These are phyloP conservation scores for Neoscytalidium dimidiatum DNA, from an alignment of 2,329 filamentous ascomycete species.

Conservation along the genomic window DNA sequence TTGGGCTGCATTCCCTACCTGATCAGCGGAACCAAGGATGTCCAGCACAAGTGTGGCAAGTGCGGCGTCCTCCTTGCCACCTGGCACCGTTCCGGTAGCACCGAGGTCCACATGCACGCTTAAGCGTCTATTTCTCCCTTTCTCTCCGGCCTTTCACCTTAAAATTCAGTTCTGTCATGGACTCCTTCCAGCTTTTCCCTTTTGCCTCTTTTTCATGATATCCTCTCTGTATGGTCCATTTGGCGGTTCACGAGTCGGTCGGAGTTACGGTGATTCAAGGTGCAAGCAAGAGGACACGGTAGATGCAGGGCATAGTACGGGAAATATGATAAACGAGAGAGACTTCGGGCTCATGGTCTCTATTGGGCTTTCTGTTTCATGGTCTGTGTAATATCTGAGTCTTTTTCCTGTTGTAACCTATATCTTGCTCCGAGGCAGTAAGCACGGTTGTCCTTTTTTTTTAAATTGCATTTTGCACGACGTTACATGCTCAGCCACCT, in stretches of 20 bases:
- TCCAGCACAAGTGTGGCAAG: slow-evolving; percentile 50
- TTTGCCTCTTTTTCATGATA: not conserved
- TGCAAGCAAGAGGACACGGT: not conserved
- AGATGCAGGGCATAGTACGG: not conserved
- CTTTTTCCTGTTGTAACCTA: no score
- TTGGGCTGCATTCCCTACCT: slow-evolving; percentile 53
- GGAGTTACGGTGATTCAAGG: not conserved
- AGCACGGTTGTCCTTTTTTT: no score
- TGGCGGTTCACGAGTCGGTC: not conserved
- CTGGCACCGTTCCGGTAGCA: slow-evolving; percentile 52
- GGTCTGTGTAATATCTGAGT: no score
- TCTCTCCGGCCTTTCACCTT: not conserved
- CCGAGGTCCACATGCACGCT: slow-evolving; percentile 46
- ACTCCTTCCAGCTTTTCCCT: not conserved
- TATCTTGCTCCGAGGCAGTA: no score
- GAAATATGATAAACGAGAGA: no score
- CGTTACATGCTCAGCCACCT: no score
- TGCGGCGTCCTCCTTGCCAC: slow-evolving; percentile 49
- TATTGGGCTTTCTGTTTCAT: no score
- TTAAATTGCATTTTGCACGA: no score
- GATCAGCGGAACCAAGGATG: slow-evolving; percentile 50
- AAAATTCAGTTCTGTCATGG: not conserved
- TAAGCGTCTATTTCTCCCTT: slow-evolving; percentile 20
- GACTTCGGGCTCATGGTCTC: no score
- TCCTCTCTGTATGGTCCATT: not conserved